Base-by-base conservation (phyloP, 352 stramenopile species). In the Phytopythium delawarense region DNA sequence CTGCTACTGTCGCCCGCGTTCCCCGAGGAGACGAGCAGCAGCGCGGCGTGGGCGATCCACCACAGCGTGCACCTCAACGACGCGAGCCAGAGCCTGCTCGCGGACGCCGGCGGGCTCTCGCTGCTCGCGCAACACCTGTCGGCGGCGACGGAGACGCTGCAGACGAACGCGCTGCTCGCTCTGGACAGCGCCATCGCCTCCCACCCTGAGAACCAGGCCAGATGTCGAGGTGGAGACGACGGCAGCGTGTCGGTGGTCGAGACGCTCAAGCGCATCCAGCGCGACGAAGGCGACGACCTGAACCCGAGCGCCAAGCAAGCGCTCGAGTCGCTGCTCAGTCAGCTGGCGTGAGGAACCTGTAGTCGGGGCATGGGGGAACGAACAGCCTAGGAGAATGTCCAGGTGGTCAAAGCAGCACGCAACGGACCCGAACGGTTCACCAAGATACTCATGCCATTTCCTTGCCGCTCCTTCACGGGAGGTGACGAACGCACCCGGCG, bases 11-110 rank as follows among this genome's bases (percentile, higher is more conserved):
- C 83, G 30, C 75, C 80, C 1, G 70, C 70, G 37, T 92, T 86
- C 46, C 25, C 73, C n/a, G 80, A 89, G 60, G 83, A 92, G 25
- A 72, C 89, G 34, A 84, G 70, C 60, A 82, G 75, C 55, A 87
- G 79, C n/a, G 80, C 83, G 34, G 83, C 83, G 9, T 92, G 83
- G 83, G 83, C 80, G 59, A 81, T 92, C 59, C 76, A 92, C 62
- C 83, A 92, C 61, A 74, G 70, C 51, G 79, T 88, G 34, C 67
- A 83, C 60, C 56, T 86, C 21, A 90, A 90, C 72, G 62, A 73
- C 50, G 70, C 72, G n/a, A 92, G 69, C 50, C 83, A 92, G 59
- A 66, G 71, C 32, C 71, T 90, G 54, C 62, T 89, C 18, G 75
- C 66, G 4, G 81, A 88, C 5, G 81, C 80, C 23, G 83, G 83